Conservation (phyloP, 441 rosid genomes). For the Populus hybrid region DNA sequence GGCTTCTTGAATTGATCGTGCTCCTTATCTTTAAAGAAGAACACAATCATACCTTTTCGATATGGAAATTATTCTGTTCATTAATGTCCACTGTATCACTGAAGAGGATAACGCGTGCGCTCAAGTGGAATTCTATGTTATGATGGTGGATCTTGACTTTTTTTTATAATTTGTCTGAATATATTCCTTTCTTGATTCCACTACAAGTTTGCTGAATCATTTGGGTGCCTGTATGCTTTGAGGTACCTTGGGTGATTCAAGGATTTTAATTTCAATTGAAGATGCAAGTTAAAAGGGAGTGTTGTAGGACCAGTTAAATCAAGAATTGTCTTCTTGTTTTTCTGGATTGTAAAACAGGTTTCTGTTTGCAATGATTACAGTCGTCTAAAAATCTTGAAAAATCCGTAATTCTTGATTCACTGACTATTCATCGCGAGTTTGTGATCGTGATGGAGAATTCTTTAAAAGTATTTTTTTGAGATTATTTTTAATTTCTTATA, state of each 20-base stretch:
- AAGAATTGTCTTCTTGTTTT: not conserved
- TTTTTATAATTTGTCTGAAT: not conserved
- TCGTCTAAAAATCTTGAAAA: too few species aligned
- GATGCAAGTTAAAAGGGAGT: not conserved
- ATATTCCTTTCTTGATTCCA: not conserved
- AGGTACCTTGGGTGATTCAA: too few species aligned
- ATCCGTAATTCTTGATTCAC: too few species aligned
- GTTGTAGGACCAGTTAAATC: not conserved
- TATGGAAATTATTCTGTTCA: not conserved
- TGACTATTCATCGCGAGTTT: too few species aligned
- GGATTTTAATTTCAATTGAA: not conserved
- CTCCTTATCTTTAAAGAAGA: not conserved
- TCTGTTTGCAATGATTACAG: too few species aligned
- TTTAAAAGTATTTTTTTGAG: too few species aligned
- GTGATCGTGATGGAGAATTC: too few species aligned
- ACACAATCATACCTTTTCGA: not conserved
- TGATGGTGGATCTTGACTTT: not conserved
- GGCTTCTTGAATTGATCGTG: too few species aligned
- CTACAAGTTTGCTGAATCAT: not conserved
- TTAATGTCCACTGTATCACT: not conserved
- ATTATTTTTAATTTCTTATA: too few species aligned
- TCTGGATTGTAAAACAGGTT: too few species aligned
- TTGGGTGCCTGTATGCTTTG: too few species aligned
- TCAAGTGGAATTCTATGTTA: not conserved
- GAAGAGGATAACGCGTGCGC: not conserved